A percentile compares a stretch with the other conserved stretches of the same genome.
phyloP scores from a whole-genome alignment of 768 basidiomycete genomes.

The Phaeotremella fagi region DNA sequence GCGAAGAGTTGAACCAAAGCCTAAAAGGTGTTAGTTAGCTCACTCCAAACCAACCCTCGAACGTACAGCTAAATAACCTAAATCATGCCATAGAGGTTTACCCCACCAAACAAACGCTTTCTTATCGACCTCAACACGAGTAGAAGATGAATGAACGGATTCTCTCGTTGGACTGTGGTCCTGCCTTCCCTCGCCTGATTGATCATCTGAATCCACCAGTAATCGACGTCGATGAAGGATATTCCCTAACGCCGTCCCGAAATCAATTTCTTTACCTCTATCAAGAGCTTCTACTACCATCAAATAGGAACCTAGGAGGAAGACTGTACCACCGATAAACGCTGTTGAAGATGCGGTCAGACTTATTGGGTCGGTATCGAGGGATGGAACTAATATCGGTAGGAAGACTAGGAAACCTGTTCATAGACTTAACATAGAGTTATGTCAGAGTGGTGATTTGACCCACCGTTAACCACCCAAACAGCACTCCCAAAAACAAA shows the following conservation, averaged over 20 bases:
- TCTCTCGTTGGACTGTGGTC: neutral
- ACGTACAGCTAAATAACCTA: constrained; percentile 45
- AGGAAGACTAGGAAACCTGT: constrained; percentile 56
- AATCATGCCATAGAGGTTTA: constrained; percentile 41
- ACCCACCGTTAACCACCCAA: constrained; percentile 56
- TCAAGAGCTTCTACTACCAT: constrained; percentile 56
- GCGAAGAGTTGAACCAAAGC: constrained; percentile 56
- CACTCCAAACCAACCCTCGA: constrained; percentile 26
- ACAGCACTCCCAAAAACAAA: constrained; percentile 53
- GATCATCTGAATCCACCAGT: neutral
- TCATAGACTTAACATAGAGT: neutral
- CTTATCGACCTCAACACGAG: neutral
- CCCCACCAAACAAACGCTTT: constrained; percentile 40
- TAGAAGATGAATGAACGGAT: neutral
- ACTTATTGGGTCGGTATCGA: constrained; percentile 38
- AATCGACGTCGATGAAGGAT: constrained; percentile 19
- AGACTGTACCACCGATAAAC: constrained; percentile 60
- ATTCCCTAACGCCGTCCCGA: constrained; percentile 25
- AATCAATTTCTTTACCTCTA: constrained; percentile 28
- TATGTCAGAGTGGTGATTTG: neutral
- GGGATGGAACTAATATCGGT: constrained; percentile 50
- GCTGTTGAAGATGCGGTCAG: constrained; percentile 54
- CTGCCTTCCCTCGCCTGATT: too few species aligned
- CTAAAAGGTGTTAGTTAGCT: constrained; percentile 50
- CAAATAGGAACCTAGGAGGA: constrained; percentile 57